These are phyloP conservation scores for Auriscalpium orientale DNA, from an alignment of 768 basidiomycete species.

Conservation along the genomic window DNA sequence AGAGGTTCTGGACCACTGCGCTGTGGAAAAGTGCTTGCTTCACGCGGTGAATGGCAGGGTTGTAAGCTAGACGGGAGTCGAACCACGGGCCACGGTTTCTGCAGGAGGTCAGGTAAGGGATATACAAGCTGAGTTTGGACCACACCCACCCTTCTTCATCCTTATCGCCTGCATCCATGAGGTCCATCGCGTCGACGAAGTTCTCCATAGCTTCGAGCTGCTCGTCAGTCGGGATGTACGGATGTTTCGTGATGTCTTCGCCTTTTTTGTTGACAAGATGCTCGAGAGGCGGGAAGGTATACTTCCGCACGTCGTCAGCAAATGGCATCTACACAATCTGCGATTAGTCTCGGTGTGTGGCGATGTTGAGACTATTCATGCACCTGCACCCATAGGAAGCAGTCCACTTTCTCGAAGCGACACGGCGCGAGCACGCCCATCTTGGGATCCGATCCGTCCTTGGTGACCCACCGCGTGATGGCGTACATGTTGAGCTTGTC, in stretches of 20 bases:
- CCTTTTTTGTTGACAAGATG: conserved; percentile 70
- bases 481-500: conserved; percentile 53
- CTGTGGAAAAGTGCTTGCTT: conserved; percentile 92
- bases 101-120: conserved; percentile 1
- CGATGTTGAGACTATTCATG: conserved; percentile 8
- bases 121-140: neutral
- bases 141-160: conserved; percentile 62
- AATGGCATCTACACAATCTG: conserved; percentile 72
- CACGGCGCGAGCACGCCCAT: conserved; percentile 73
- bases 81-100: conserved; percentile 72
- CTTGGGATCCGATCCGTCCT: conserved; percentile 69
- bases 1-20: conserved; percentile 71
- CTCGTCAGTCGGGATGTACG: conserved; percentile 72
- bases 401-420: conserved; percentile 62
- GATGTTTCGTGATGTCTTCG: conserved; percentile 64
- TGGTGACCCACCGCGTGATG: conserved; percentile 76
- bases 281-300: conserved; percentile 77
- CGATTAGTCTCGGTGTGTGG: neutral
- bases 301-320: conserved; percentile 87
- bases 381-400: conserved; percentile 80
- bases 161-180: conserved; percentile 68
- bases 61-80: conserved; percentile 68
- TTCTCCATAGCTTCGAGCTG: conserved; percentile 79
- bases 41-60: conserved; percentile 83
- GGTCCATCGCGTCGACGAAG: conserved; percentile 85